Evolutionary conservation across 2,329 filamentous ascomycete genomes (phyloP), one percentile per base, ranked within the genome.

Genomic region (Aspergillus pseudonomiae): DNA sequence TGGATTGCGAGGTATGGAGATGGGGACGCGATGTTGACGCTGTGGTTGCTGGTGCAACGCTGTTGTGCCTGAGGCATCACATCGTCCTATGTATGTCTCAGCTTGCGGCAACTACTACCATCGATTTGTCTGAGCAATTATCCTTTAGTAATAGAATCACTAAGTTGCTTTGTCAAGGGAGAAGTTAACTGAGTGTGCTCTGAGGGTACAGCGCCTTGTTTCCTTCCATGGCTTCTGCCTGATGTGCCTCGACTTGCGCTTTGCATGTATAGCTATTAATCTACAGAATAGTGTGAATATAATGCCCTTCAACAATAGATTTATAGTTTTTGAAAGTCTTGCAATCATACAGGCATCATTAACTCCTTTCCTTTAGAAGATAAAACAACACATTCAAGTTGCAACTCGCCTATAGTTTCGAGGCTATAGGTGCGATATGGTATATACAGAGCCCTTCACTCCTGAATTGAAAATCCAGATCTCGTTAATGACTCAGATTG

Each of bases 11-110:
- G 24, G 45, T 28, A 53, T 48, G 21, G 32, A 61, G 57, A 64
- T 64, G 60, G 66, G 59, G 61, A 67, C 66, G 66, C 63, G 66
- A 64, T 69, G 66, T 68, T 69, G 67, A 69, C n/a, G 62, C 21
- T 5, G 54, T 45, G 57, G 67, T 68, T 69, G 66, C 64, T 65
- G n/a, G 63, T 39, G 66, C 67, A 69, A 69, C 67, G 57, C 6
- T 30, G 0, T 34, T 1, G 26, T 52, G 59, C 64, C 67, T 67
- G 11, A 65, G 66, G 63, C 66, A 63, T 6, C 4, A n/a, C 19
- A 11, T 10, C 19, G 12, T 6, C 5, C 9, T 16, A 48, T 50
- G 26, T 5, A 19, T 50, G 26, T 16, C 14, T 26, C 46, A 50
- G 7, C 10, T 46, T 11, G n/a, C n/a, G 11, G 43, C 43, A 24